Evolutionary conservation across 140 eudicot genomes (phyloP), one percentile per base, ranked within the genome.

Genomic region (Stevia rebaudiana): DNA sequence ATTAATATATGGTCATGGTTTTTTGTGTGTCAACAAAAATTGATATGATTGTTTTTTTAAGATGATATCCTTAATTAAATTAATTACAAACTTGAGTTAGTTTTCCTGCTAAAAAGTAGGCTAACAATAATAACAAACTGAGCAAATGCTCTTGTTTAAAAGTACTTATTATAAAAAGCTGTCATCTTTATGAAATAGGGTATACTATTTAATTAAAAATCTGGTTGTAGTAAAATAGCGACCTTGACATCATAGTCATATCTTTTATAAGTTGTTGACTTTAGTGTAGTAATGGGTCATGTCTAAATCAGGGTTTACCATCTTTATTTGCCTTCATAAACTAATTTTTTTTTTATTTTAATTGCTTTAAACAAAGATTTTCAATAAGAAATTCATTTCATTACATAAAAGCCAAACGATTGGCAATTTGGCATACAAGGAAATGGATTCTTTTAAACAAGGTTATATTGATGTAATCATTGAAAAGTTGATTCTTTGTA

Each of bases 71-170:
- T 5, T 3, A n/a, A 22, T 52, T 7, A 22, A 11, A 23, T 22
- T 23, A 52, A 12, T 49, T 12, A 24, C 17, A 52, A 1, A 52
- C 10, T 22, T 52, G 11, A 5, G 3, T 37, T 35, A 7, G 36
- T 2, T 37, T 49, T 11, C 2, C 28, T 69, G 68, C 60, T 58
- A 35, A 25, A 69, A 55, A 69, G 67, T 69, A 28, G 74, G 74
- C 58, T 69, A 54, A 41, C 66, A 6, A 30, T 8, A 13, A 53
- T 25, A 56, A 69, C 74, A 56, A 58, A 46, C 60, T n/a, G 8
- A 44, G 57, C 11, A 55, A n/a, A 10, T 22, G 9, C 22, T 41
- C 66, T 39, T 17, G 46, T 30, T 55, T 6, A 16, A 46, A 46
- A 46, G 17, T 18, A 17, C 6, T 47, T 47, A 17, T 47, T 6